These are phyloP conservation scores for Otatea glauca DNA, from an alignment of 176 grass and related monocot genomes.

Conservation along the genomic window DNA sequence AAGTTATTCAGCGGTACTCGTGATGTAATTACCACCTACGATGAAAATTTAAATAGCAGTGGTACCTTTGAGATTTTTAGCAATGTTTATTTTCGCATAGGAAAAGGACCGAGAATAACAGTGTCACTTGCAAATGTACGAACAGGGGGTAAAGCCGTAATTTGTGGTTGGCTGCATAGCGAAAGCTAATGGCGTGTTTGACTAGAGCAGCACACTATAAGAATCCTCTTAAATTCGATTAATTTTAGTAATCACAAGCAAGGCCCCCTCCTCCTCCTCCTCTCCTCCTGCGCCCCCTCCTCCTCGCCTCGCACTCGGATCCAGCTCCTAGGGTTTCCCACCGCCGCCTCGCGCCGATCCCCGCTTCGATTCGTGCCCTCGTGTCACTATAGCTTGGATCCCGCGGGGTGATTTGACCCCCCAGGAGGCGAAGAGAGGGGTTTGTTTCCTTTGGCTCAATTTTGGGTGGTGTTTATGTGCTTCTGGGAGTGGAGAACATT, in stretches of 20 bases:
- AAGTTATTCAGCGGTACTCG: background rate
- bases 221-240: conserved; percentile 49
- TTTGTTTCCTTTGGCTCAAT: background rate
- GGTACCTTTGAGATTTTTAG: no score
- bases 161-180: background rate
- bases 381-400: background rate
- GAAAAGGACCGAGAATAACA: background rate
- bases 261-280: background rate
- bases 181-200: conserved; percentile 45
- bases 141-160: conserved; percentile 8
- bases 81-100: background rate
- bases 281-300: background rate
- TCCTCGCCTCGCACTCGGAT: conserved; percentile 1
- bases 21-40: no score
- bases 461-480: background rate
- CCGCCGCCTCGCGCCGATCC: background rate
- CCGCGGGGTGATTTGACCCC: conserved; percentile 10
- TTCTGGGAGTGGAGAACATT: background rate
- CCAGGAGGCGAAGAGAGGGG: background rate
- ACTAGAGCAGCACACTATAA: conserved; percentile 37
- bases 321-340: conserved; percentile 23
- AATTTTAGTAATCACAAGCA: conserved; percentile 30
- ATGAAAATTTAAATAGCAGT: background rate
- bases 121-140: background rate
- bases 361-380: background rate